Evolutionary conservation across 2,329 filamentous ascomycete genomes (phyloP).

Genomic region (Fusarium brevicatenulatum): DNA sequence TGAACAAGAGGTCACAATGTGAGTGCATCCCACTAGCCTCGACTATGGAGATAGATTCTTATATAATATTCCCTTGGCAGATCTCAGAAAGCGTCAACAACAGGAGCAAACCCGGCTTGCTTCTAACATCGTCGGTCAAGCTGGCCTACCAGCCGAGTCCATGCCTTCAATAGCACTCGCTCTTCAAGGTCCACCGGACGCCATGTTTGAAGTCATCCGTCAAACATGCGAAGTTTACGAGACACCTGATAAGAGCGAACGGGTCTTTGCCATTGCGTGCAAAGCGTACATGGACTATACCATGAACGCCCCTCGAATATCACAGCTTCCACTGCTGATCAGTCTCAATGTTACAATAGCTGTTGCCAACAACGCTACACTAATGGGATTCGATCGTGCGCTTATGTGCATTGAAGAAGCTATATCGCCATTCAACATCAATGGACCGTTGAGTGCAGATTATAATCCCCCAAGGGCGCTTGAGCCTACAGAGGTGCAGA

Average conservation of each 20-base stretch:
- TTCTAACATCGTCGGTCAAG: background rate
- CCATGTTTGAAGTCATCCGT: background rate
- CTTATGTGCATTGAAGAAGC: conserved; percentile 2
- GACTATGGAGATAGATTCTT: background rate
- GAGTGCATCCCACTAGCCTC: background rate
- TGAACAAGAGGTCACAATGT: conserved; percentile 24
- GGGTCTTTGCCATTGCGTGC: background rate
- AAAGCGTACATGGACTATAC: conserved; percentile 17
- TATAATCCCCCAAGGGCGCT: background rate
- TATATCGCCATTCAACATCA: conserved; percentile 6
- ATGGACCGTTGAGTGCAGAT: background rate
- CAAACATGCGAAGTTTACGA: conserved; percentile 9
- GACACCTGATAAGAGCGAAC: background rate
- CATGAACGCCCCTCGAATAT: conserved; percentile 7
- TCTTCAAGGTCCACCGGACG: accelerated
- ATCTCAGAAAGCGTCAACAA: conserved; percentile 4
- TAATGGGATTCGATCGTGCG: background rate
- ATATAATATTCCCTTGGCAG: accelerated
- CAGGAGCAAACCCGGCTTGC: background rate
- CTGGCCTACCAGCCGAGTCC: background rate
- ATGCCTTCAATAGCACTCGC: background rate
- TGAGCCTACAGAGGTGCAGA: background rate
- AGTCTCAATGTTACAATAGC: conserved; percentile 20
- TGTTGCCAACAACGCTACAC: background rate
- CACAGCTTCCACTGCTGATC: conserved; percentile 12